phyloP scores from a whole-genome alignment of 2,329 filamentous ascomycete species.

The Paraconiothyrium sp. region DNA sequence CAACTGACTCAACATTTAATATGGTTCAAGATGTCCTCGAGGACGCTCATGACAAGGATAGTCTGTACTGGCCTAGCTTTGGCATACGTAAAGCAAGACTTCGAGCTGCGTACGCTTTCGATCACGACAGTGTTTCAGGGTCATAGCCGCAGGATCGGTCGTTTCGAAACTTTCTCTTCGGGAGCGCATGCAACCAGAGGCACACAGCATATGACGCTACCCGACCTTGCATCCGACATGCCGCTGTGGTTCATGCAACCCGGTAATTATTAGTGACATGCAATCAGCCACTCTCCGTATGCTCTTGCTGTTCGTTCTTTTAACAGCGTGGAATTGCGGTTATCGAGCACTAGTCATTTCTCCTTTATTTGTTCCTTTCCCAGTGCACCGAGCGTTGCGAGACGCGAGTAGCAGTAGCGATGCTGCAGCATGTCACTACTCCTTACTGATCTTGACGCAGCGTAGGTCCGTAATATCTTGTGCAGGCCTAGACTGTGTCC shows the following conservation, averaged over 20 bases:
- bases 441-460: background rate
- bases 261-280: background rate
- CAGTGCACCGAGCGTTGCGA: background rate
- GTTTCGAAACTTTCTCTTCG: background rate
- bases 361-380: background rate
- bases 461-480: background rate
- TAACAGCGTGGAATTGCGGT: background rate
- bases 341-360: background rate
- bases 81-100: too few species aligned
- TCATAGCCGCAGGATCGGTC: background rate
- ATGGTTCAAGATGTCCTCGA: too few species aligned
- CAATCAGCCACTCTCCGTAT: background rate
- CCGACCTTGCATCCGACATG: background rate
- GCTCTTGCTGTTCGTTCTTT: background rate
- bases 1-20: too few species aligned
- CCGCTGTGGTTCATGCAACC: background rate
- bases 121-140: background rate
- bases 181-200: background rate
- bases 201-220: conserved; percentile 2
- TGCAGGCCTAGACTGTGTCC: background rate
- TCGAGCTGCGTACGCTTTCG: background rate
- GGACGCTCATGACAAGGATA: too few species aligned
- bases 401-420: background rate
- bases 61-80: too few species aligned
- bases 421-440: background rate